Conservation (phyloP, 495 filamentous ascomycete genomes). For the Podospora pseudocomata region DNA sequence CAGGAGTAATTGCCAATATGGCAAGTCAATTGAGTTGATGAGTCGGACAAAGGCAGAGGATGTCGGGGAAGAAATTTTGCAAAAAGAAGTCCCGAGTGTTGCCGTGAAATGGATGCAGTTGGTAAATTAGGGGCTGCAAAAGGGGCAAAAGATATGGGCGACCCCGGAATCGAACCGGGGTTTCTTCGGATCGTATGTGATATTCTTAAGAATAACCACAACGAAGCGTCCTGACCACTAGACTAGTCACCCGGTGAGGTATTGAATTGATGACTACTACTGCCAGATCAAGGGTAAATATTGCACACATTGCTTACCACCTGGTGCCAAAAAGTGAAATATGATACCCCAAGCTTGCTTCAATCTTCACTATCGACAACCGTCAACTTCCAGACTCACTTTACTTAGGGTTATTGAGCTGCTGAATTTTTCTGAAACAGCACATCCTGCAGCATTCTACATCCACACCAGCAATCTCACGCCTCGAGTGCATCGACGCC, state of each 20-base stretch:
- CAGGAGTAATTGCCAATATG: background rate
- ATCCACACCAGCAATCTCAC: background rate
- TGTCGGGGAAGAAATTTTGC: background rate
- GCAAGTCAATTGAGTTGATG: background rate
- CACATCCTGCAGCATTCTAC: background rate
- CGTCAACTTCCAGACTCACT: no score
- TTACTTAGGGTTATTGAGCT: background rate
- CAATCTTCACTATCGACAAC: no score
- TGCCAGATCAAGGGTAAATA: background rate
- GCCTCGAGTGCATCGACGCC: background rate
- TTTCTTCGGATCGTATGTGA: conserved; percentile 21
- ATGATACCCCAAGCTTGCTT: no score
- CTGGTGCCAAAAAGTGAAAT: no score
- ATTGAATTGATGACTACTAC: background rate
- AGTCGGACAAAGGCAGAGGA: background rate
- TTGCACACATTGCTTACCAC: no score
- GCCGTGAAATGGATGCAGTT: no score
- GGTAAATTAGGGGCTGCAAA: background rate
- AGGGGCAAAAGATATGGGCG: conserved; percentile 13
- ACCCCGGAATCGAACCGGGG: conserved; percentile 27
- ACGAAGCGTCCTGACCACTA: conserved; percentile 18
- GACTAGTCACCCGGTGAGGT: conserved; percentile 13
- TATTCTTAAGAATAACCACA: conserved; percentile 2
- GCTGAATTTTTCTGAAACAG: background rate
- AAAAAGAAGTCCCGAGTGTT: no score